Evolutionary conservation across 176 grass and related monocot species (phyloP).

Genomic region (Eleusine indica): DNA sequence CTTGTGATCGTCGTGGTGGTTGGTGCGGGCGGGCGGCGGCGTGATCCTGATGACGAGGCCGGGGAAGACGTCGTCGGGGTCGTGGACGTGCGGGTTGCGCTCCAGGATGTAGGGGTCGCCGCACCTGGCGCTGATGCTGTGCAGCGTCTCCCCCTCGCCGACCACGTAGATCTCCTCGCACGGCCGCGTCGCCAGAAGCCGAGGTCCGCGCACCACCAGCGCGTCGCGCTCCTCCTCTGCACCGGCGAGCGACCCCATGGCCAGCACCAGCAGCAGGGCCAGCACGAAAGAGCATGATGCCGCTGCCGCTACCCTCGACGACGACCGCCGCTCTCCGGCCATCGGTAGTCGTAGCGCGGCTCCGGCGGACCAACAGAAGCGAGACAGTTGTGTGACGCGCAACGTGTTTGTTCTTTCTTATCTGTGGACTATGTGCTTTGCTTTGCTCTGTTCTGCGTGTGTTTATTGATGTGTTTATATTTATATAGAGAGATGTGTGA

Average conservation of each 20-base stretch:
- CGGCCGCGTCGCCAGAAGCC: constrained; percentile 39
- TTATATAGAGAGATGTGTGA: background rate
- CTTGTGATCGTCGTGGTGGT: background rate
- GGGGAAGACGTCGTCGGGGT: constrained; percentile 92
- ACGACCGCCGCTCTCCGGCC: constrained; percentile 9
- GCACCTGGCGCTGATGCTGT: constrained; percentile 91
- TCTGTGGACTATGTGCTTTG: background rate
- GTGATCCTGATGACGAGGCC: constrained; percentile 83
- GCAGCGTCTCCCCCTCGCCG: constrained; percentile 72
- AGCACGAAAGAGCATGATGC: constrained; percentile 62
- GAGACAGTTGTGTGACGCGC: background rate
- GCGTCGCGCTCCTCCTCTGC: background rate
- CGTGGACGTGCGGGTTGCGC: constrained; percentile 85
- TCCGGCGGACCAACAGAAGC: background rate
- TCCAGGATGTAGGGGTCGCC: constrained; percentile 87
- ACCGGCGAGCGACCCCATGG: constrained; percentile 49
- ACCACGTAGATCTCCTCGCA: constrained; percentile 95
- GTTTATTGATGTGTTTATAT: background rate
- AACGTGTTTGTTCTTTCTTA: background rate
- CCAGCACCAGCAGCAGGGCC: constrained; percentile 53
- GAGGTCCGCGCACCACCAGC: constrained; percentile 36
- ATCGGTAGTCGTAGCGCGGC: background rate
- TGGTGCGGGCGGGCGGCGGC: constrained; percentile 19
- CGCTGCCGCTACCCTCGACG: constrained; percentile 15
- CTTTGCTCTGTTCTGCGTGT: constrained; percentile 1